phyloP scores from a whole-genome alignment of 768 basidiomycete genomes.

The Trametes sanguinea region DNA sequence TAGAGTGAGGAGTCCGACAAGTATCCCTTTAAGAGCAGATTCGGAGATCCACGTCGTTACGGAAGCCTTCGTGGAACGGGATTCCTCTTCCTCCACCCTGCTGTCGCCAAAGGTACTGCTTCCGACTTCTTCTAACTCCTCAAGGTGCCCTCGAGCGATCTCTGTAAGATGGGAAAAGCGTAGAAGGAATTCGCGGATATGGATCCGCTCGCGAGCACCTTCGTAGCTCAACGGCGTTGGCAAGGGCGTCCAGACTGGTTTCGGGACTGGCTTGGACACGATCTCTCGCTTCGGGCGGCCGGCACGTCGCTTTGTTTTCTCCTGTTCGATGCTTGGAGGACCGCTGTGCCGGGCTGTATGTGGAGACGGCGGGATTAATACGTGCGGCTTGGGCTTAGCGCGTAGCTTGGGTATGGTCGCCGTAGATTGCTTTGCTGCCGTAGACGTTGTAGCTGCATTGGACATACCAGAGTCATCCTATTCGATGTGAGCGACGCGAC shows the following conservation, averaged over 20 bases:
- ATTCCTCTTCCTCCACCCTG: slow-evolving; percentile 39
- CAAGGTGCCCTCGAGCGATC: slow-evolving; percentile 50
- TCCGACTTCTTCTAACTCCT: slow-evolving; percentile 61
- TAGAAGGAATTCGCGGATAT: slow-evolving; percentile 73
- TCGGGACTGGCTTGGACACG: slow-evolving; percentile 39
- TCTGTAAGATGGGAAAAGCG: slow-evolving; percentile 61
- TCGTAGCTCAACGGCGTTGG: slow-evolving; percentile 40
- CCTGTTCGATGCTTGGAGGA: not conserved
- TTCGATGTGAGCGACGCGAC: too few relatives aligned
- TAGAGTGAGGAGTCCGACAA: slow-evolving; percentile 63
- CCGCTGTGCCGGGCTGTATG: not conserved
- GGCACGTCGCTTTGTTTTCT: slow-evolving; percentile 20
- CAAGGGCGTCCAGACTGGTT: slow-evolving; percentile 56
- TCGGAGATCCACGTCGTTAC: slow-evolving; percentile 63
- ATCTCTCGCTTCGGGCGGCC: slow-evolving; percentile 25
- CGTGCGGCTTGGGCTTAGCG: slow-evolving; percentile 6
- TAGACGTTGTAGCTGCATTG: too few relatives aligned
- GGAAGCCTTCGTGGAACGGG: not conserved
- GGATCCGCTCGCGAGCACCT: slow-evolving; percentile 61
- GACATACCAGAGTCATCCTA: too few relatives aligned
- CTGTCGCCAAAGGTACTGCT: slow-evolving; percentile 25
- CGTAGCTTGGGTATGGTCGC: not conserved
- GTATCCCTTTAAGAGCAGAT: slow-evolving; percentile 59
- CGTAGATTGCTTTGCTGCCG: not conserved
- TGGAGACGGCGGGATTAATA: slow-evolving; percentile 9